Conservation (phyloP, 371 early-diverging fungal genomes). For the Zychaea mexicana region DNA sequence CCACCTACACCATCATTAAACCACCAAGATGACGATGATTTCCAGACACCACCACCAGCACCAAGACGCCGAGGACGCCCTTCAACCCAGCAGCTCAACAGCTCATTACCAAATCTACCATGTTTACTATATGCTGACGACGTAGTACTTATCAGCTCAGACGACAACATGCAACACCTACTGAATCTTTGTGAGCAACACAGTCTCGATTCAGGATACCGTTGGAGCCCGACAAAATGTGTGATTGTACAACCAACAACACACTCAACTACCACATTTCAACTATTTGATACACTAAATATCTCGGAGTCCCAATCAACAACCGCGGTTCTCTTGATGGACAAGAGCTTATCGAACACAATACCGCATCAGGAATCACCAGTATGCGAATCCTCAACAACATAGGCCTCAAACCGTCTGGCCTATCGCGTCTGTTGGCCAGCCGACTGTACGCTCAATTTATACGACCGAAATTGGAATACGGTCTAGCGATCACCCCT, state of each 20-base stretch:
- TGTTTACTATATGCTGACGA: conserved; percentile 32
- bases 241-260: conserved; percentile 17
- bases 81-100: no score
- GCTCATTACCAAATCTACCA: not conserved
- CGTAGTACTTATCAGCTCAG: conserved; percentile 26
- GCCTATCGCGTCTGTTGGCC: conserved; percentile 1
- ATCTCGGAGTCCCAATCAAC: conserved; percentile 12
- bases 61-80: no score
- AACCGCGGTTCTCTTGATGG: not conserved
- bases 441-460: conserved; percentile 7
- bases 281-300: conserved; percentile 2
- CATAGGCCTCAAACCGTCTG: not conserved
- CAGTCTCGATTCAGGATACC: conserved; percentile 20
- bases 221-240: no score
- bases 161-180: conserved; percentile 14
- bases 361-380: not conserved
- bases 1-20: not conserved
- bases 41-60: no score
- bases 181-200: conserved; percentile 16
- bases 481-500: conserved; percentile 13
- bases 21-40: conserved; percentile 5
- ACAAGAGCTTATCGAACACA: not conserved
- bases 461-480: conserved; percentile 13
- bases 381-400: conserved; percentile 6
- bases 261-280: not conserved